Evolutionary conservation across 2,329 filamentous ascomycete genomes (phyloP).

Genomic region (Penicillium expansum): DNA sequence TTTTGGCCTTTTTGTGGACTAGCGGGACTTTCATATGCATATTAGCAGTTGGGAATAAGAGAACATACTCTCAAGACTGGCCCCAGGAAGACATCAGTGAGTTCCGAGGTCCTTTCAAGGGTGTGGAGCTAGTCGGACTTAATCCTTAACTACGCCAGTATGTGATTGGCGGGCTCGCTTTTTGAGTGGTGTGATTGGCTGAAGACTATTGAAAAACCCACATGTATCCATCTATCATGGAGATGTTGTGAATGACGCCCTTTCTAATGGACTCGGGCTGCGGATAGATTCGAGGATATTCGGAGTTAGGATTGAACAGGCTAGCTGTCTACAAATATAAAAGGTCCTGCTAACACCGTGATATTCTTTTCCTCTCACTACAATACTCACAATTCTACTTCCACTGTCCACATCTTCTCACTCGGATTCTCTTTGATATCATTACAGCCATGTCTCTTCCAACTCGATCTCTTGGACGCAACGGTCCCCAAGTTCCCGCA

Average conservation of each 20-base stretch:
- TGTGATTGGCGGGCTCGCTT: constrained; percentile 14
- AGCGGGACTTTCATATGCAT: constrained; percentile 34
- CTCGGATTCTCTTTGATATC: background rate
- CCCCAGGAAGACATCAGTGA: too few species aligned
- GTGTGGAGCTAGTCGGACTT: background rate
- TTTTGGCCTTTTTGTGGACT: constrained; percentile 19
- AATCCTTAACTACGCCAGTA: background rate
- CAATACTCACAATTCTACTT: background rate
- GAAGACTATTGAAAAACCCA: background rate
- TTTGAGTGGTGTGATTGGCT: constrained; percentile 5
- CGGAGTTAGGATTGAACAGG: background rate
- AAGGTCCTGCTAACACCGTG: background rate
- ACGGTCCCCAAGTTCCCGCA: constrained; percentile 19
- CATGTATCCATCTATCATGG: background rate
- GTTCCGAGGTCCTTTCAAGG: too few species aligned
- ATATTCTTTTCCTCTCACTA: background rate
- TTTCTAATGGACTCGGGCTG: background rate
- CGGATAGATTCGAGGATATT: background rate
- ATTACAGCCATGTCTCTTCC: constrained; percentile 5
- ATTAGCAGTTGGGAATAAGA: background rate
- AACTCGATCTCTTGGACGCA: constrained; percentile 10
- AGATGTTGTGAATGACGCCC: background rate
- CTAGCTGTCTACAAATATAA: constrained; percentile 4
- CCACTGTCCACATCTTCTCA: background rate
- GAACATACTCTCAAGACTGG: background rate